A percentile compares a stretch with the other conserved stretches of the same genome.
These are phyloP conservation scores for Alternaria arbusti DNA, from an alignment of 2,329 filamentous ascomycete species.

Conservation along the genomic window DNA sequence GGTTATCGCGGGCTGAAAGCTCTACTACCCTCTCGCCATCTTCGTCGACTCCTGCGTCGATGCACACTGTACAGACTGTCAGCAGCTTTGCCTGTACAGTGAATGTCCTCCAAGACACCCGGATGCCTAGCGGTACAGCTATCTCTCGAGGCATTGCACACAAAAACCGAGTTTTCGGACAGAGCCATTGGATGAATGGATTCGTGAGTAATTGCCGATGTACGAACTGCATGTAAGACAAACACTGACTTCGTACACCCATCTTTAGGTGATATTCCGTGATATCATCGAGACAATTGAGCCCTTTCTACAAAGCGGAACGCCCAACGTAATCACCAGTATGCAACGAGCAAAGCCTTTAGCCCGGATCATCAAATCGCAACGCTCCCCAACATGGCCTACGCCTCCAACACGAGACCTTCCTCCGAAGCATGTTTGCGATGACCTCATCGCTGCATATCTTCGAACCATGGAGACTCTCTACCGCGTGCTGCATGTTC, in stretches of 20 bases:
- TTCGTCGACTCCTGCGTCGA: constrained; percentile 27
- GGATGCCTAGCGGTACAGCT: constrained; percentile 35
- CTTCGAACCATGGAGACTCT: constrained; percentile 56
- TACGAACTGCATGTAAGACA: too few species aligned
- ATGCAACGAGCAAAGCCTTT: constrained; percentile 62
- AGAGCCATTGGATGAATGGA: constrained; percentile 64
- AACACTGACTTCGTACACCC: too few species aligned
- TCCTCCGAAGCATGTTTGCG: constrained; percentile 55
- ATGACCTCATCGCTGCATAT: constrained; percentile 59
- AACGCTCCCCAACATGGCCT: constrained; percentile 58
- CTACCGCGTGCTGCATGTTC: constrained; percentile 60
- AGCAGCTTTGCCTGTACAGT: constrained; percentile 54
- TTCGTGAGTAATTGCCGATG: constrained; percentile 28
- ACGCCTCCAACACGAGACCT: constrained; percentile 52
- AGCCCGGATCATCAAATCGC: constrained; percentile 60
- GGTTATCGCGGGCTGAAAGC: constrained; percentile 27
- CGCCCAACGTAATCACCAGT: constrained; percentile 43
- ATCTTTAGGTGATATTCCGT: constrained; percentile 38
- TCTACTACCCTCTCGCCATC: background rate
- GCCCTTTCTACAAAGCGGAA: constrained; percentile 46
- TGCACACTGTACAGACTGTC: constrained; percentile 43
- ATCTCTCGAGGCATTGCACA: constrained; percentile 57
- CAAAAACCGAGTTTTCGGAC: constrained; percentile 64
- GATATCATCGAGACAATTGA: constrained; percentile 57
- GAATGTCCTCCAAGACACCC: constrained; percentile 51